Evolutionary conservation across 2,329 filamentous ascomycete genomes (phyloP), one percentile per base, ranked within the genome.

Genomic region (Claviceps purpurea): DNA sequence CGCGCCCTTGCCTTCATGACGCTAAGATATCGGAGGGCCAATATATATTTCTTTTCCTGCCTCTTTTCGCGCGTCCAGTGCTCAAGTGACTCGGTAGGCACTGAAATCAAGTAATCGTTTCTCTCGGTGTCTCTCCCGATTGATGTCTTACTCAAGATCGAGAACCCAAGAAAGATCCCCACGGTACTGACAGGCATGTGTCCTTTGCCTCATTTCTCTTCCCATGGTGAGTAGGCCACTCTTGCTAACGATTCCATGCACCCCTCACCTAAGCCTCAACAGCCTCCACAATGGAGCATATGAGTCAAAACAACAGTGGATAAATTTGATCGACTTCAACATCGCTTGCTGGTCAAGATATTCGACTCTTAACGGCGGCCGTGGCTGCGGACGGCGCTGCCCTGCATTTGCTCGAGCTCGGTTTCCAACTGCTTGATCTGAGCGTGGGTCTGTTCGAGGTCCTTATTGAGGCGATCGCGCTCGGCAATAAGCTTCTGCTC

Each of bases 401-500:
- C 88, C 73, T 97, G 91, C 82, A 97, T 87, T 61, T 81, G 74
- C 73, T 98, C 93, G 65, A 98, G 85, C 68, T 98, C 93, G 60
- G 79, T 76, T 75, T 98, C 93, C 62, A 94, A 78, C 69, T 86
- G 81, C 79, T 93, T 93, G 79, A 93, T 94, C 71, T 79, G 85
- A 65, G 93, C 91, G 66, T 98, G 94, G 61, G 91, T 97, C 72
- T 88, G 87, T 77, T 98, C 93, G 70, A 98, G 82, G 67, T 98
- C 93, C 83, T 98, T 98, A 84, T 98, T 98, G 74, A 98, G 83
- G 63, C 93, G 89, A 72, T 98, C 94, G 72, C 93, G 86, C 81
- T 98, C 93, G 57, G 88, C 84, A 65, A 98, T 98, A 70, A 98
- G 87, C 82, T 97, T 97, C 82, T 98, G 93, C 77, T 98, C 93